Evolutionary conservation across 2,329 filamentous ascomycete genomes (phyloP).

Genomic region (Penicillium sclerotigenum): DNA sequence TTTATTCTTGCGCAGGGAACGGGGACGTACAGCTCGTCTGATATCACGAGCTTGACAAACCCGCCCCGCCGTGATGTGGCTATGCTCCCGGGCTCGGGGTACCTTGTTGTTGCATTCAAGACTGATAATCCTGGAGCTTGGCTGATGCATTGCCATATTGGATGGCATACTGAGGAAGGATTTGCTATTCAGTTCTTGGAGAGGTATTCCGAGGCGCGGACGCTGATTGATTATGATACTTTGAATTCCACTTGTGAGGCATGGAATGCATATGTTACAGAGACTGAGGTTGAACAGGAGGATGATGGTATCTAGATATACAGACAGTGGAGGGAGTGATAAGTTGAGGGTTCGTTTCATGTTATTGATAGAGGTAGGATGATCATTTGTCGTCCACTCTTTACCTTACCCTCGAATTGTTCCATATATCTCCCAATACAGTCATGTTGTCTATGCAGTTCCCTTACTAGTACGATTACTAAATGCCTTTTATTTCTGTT

Average conservation of each 20-base stretch:
- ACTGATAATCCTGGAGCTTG: conserved; percentile 52
- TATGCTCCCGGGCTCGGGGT: background rate
- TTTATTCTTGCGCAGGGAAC: background rate
- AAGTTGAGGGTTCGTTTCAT: background rate
- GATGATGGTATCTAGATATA: background rate
- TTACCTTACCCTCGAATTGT: no score
- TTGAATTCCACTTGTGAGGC: background rate
- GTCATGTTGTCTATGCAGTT: no score
- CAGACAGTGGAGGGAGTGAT: background rate
- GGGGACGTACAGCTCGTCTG: background rate
- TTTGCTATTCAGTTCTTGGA: conserved; percentile 19
- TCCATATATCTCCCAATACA: no score
- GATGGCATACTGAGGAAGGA: conserved; percentile 29
- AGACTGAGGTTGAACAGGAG: background rate
- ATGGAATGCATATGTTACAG: background rate
- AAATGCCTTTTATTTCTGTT: no score
- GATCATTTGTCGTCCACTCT: no score
- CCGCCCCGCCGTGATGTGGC: background rate
- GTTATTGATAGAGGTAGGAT: background rate
- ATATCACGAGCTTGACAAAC: background rate
- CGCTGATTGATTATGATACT: background rate
- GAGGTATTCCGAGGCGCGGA: background rate
- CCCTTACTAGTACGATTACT: no score
- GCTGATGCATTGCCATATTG: conserved; percentile 38
- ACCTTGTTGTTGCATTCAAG: conserved; percentile 45